Percentiles rank a stretch among this genome's conserved stretches.
Evolutionary conservation across 768 basidiomycete genomes (phyloP).

Genomic region (Amanita molliuscula): DNA sequence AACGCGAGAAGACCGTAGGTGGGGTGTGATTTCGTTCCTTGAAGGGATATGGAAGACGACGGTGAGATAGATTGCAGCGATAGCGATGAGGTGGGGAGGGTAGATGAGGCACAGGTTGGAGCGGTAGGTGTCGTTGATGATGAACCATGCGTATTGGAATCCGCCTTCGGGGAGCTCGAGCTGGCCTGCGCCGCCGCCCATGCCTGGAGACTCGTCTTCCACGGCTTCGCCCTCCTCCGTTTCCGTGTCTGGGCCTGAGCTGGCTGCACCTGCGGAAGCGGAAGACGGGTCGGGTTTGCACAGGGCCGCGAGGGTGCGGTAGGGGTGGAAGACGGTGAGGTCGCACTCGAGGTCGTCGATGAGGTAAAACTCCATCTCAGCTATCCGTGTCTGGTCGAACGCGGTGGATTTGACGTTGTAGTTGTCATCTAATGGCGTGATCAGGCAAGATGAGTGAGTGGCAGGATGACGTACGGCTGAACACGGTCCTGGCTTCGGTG

Average conservation of each 20-base stretch:
- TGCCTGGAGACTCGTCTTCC: conserved; percentile 27
- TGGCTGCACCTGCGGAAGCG: conserved; percentile 2
- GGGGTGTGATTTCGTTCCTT: conserved; percentile 29
- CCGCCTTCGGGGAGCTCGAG: conserved; percentile 68
- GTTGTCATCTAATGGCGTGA: conserved; percentile 38
- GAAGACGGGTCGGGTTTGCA: conserved; percentile 49
- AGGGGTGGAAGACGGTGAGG: conserved; percentile 88
- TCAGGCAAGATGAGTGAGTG: not conserved
- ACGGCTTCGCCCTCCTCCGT: conserved; percentile 47
- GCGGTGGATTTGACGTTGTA: conserved; percentile 76
- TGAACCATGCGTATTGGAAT: conserved; percentile 91
- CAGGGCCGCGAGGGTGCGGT: conserved; percentile 75
- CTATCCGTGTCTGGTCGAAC: conserved; percentile 81
- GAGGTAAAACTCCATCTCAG: conserved; percentile 99
- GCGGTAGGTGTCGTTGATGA: conserved; percentile 94
- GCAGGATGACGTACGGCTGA: conserved; percentile 42
- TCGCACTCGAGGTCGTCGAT: conserved; percentile 96
- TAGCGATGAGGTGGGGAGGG: conserved; percentile 90
- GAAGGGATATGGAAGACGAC: conserved; percentile 63
- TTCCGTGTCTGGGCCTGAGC: conserved; percentile 19
- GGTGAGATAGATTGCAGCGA: conserved; percentile 85
- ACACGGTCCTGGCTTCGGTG: conserved; percentile 68
- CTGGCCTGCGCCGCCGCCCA: conserved; percentile 41
- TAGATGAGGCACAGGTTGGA: conserved; percentile 90
- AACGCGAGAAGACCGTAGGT: conserved; percentile 13